Conservation (phyloP, 2,329 filamentous ascomycete species). For the Nemania bipapillata region DNA sequence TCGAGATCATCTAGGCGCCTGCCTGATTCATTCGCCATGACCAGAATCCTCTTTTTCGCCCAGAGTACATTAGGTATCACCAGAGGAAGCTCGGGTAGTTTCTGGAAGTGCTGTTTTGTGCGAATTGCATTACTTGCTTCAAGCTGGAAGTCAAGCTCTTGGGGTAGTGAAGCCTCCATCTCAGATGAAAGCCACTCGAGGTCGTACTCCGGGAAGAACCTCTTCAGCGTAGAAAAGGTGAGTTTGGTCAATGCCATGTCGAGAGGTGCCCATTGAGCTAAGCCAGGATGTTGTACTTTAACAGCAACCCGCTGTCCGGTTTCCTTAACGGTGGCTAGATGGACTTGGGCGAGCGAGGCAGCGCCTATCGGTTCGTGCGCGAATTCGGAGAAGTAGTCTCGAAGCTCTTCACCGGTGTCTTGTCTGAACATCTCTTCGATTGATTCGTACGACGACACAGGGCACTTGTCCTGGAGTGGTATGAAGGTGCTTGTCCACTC, state of each 20-base stretch:
- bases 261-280: slow-evolving; percentile 89
- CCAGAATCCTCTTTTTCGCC: slow-evolving; percentile 87
- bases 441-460: slow-evolving; percentile 87
- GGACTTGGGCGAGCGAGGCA: slow-evolving; percentile 93
- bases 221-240: slow-evolving; percentile 88
- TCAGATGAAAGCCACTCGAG: slow-evolving; percentile 94
- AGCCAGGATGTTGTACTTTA: slow-evolving; percentile 91
- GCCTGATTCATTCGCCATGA: slow-evolving; percentile 94
- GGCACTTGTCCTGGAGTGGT: slow-evolving; percentile 93
- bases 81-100: slow-evolving; percentile 78
- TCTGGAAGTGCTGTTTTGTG: slow-evolving; percentile 82
- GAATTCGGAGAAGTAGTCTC: slow-evolving; percentile 88
- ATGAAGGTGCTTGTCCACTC: slow-evolving; percentile 98
- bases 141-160: slow-evolving; percentile 88
- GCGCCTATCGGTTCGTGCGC: slow-evolving; percentile 84
- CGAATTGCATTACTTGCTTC: slow-evolving; percentile 86
- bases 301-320: slow-evolving; percentile 90
- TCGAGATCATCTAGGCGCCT: slow-evolving; percentile 87
- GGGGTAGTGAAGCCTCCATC: slow-evolving; percentile 89
- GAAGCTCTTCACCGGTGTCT: slow-evolving; percentile 82
- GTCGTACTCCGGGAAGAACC: slow-evolving; percentile 97
- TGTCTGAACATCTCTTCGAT: slow-evolving; percentile 85
- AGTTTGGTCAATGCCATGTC: slow-evolving; percentile 88
- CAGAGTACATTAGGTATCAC: slow-evolving; percentile 90
- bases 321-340: slow-evolving; percentile 83